phyloP scores from a whole-genome alignment of 805 yeast species.

The Ogataea henricii region DNA sequence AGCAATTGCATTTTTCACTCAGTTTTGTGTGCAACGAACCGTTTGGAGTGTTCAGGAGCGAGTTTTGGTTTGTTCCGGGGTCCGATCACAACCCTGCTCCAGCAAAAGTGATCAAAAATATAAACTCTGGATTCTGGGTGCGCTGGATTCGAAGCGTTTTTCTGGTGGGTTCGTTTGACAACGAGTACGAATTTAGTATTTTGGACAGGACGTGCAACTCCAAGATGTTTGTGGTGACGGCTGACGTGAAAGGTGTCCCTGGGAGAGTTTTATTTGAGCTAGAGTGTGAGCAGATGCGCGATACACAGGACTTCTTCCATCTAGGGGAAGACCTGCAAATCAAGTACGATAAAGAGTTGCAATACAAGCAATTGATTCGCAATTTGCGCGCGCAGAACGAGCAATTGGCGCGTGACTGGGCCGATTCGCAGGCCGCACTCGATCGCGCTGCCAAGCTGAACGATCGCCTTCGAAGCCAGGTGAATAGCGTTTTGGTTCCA shows the following conservation, averaged over 20 bases:
- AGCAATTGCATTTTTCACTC: slow-evolving; percentile 7
- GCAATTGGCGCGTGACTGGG: slow-evolving; percentile 11
- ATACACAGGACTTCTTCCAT: slow-evolving; percentile 12
- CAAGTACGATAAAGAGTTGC: slow-evolving; percentile 18
- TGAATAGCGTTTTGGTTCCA: slow-evolving; percentile 17
- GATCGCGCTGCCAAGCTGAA: slow-evolving; percentile 6
- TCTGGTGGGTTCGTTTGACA: slow-evolving; percentile 14
- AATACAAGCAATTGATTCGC: slow-evolving; percentile 10
- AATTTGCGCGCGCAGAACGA: slow-evolving; percentile 6
- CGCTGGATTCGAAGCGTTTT: slow-evolving; percentile 14
- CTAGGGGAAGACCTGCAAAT: slow-evolving; percentile 15
- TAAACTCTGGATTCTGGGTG: slow-evolving; percentile 13
- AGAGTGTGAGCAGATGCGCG: slow-evolving; percentile 6
- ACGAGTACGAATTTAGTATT: slow-evolving; percentile 13
- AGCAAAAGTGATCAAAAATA: slow-evolving; percentile 4
- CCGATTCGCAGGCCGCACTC: slow-evolving; percentile 9
- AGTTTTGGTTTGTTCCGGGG: background rate
- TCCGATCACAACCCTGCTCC: slow-evolving; percentile 1
- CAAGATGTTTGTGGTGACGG: slow-evolving; percentile 14
- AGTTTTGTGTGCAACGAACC: slow-evolving; percentile 16
- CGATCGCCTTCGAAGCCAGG: slow-evolving; percentile 8
- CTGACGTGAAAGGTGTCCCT: slow-evolving; percentile 14
- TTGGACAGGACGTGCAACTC: slow-evolving; percentile 1
- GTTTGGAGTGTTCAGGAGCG: slow-evolving; percentile 6
- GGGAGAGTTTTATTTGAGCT: slow-evolving; percentile 19